A percentile compares a stretch with the other conserved stretches of the same genome.
Evolutionary conservation across 2,329 filamentous ascomycete genomes (phyloP).

Genomic region (Stachybotrys echinatus): DNA sequence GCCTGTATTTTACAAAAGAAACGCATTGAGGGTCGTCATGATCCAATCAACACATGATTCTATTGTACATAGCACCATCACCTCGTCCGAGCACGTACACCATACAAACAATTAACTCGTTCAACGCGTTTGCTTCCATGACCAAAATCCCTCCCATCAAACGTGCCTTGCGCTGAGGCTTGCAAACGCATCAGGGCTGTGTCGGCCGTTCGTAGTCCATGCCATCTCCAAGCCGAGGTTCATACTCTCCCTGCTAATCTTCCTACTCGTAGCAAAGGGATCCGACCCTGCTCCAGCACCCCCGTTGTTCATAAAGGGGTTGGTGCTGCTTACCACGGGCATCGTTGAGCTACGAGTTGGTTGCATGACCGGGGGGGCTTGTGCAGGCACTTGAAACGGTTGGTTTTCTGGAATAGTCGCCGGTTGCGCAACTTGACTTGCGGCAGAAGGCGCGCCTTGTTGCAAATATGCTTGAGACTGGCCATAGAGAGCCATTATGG

Average conservation of each 20-base stretch:
- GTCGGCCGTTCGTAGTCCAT: constrained; percentile 59
- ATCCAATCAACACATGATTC: background rate
- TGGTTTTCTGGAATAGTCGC: constrained; percentile 23
- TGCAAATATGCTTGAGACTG: constrained; percentile 31
- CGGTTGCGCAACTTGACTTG: constrained; percentile 18
- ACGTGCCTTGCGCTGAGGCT: constrained; percentile 61
- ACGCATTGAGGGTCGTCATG: background rate
- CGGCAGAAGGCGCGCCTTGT: constrained; percentile 44
- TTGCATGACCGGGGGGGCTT: constrained; percentile 18
- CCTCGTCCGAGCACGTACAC: constrained; percentile 9
- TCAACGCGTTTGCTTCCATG: background rate
- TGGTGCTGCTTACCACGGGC: constrained; percentile 40
- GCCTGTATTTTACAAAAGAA: too few relatives aligned
- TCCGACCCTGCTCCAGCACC: constrained; percentile 22
- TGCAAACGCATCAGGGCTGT: constrained; percentile 76
- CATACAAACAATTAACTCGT: background rate
- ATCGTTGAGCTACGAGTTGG: constrained; percentile 24
- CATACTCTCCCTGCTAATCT: constrained; percentile 64
- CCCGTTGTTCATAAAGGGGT: constrained; percentile 45
- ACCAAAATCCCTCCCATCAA: constrained; percentile 19
- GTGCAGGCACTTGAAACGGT: constrained; percentile 15
- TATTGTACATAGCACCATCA: constrained; percentile 7
- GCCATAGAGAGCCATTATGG: constrained; percentile 67
- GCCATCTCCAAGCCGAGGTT: constrained; percentile 59
- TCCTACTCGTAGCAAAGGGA: constrained; percentile 32